Conservation (phyloP, 306 rosid species). For the Cucumis hystrix region DNA sequence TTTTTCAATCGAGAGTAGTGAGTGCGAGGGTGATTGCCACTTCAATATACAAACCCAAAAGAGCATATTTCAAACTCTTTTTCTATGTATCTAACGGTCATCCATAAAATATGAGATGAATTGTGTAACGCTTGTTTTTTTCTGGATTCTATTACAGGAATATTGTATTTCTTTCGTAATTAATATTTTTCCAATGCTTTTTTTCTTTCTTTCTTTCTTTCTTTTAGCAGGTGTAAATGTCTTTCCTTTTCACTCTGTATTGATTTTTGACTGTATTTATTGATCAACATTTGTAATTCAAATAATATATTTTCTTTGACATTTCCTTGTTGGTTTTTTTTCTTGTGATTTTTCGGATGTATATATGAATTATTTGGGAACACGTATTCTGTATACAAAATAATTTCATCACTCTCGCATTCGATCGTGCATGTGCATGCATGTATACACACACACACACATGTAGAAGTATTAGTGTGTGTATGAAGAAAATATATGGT, state of each 20-base stretch:
- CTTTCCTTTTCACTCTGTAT: constrained; percentile 5
- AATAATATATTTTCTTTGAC: neutral
- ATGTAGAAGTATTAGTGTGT: neutral
- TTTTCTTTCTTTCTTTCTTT: neutral
- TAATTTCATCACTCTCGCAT: neutral
- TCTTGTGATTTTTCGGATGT: neutral
- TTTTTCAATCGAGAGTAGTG: neutral
- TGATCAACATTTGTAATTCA: neutral
- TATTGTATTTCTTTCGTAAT: neutral
- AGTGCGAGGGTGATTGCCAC: neutral
- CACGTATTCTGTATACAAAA: neutral
- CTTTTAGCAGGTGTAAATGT: neutral
- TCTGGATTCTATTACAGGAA: neutral
- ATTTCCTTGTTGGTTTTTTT: neutral
- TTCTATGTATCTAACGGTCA: neutral
- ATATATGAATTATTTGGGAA: neutral
- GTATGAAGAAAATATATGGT: neutral
- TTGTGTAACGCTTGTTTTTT: neutral
- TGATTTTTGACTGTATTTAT: constrained; percentile 1
- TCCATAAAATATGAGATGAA: neutral
- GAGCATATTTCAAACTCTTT: neutral
- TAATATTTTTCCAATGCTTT: neutral
- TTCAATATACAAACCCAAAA: neutral
- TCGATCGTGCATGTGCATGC: neutral
- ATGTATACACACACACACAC: neutral